Base-by-base conservation (phyloP, 2,329 filamentous ascomycete genomes). In the Plectosphaerella sp. region DNA sequence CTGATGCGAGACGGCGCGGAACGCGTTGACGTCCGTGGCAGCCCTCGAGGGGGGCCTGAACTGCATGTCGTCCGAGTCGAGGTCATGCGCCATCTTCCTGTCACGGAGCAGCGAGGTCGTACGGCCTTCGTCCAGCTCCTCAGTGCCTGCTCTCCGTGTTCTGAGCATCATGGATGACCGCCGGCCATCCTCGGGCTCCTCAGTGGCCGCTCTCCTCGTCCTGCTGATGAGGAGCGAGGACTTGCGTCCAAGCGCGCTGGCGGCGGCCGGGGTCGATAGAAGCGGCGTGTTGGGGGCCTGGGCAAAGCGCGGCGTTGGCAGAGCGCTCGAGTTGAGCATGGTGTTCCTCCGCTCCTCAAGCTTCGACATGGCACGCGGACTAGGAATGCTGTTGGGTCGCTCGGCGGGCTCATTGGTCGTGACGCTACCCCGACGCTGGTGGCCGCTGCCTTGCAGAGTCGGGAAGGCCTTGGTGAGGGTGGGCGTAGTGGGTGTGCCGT, bases 11-110 rank as follows among this genome's bases (percentile, higher is more conserved):
- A 56, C 61, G 16, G 64, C 50, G 56, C 61, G 52, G 60, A 61
- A 55, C 59, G 69, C 54, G 57, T 67, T 75, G 49, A 77, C 72
- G 54, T 87, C 83, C 1, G 82, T 85, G 36, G 72, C 68, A 4
- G 82, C 81, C 22, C 84, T 73, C 4, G 83, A 84, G 1, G 82
- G 80, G 3, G 77, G 73, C n/a, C 79, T 76, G 56, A 79, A 75
- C 33, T 73, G 70, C n/a, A 62, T 54, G 18, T 78, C 76, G 1
- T 80, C 76, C 11, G 78, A 76, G 2, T 80, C 72, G 33, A 76
- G 72, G 14, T 73, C 73, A 28, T 74, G 63, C 36, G 76, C 76
- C 12, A 68, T 70, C 37, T 77, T 71, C 22, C 78, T 72, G 41
- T 67, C 67, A 48, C 78, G 74, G 15, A 75, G 61, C 36, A 80